A percentile compares a stretch with the other conserved stretches of the same genome.
Evolutionary conservation across 169 alveolate species (phyloP).

Genomic region (Neospora caninum): DNA sequence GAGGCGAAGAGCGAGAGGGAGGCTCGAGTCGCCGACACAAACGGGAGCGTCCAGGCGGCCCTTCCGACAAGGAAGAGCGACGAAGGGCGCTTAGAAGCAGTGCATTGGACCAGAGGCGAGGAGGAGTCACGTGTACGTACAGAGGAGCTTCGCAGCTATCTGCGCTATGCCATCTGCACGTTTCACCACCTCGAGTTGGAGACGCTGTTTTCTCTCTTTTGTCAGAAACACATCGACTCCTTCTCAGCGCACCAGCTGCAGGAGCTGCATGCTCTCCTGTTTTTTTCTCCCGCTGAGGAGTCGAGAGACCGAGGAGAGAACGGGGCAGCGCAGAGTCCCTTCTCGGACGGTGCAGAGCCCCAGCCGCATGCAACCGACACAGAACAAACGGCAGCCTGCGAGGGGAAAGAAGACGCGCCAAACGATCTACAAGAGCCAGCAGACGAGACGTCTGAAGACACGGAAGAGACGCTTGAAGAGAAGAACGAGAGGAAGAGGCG

Average conservation of each 20-base stretch:
- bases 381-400: background rate
- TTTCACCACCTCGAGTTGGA: constrained; percentile 14
- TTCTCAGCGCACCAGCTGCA: background rate
- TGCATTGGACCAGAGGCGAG: too few relatives aligned
- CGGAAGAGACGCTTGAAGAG: background rate
- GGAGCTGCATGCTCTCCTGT: background rate
- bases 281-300: background rate
- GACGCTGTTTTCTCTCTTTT: background rate
- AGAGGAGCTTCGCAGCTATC: constrained; percentile 33
- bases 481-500: background rate
- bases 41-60: too few relatives aligned
- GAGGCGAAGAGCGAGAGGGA: background rate
- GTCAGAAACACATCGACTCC: background rate
- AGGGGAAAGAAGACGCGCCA: background rate
- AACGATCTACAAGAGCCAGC: background rate
- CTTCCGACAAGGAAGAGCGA: background rate
- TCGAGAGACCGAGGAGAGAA: background rate
- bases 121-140: background rate
- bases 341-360: background rate
- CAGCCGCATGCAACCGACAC: background rate
- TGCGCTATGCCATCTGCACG: background rate
- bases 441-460: background rate
- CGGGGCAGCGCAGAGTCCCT: background rate
- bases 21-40: too few relatives aligned
- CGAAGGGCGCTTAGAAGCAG: background rate